Evolutionary conservation across 2,329 filamentous ascomycete genomes (phyloP).

Genomic region (Ophiosphaerella narmari): DNA sequence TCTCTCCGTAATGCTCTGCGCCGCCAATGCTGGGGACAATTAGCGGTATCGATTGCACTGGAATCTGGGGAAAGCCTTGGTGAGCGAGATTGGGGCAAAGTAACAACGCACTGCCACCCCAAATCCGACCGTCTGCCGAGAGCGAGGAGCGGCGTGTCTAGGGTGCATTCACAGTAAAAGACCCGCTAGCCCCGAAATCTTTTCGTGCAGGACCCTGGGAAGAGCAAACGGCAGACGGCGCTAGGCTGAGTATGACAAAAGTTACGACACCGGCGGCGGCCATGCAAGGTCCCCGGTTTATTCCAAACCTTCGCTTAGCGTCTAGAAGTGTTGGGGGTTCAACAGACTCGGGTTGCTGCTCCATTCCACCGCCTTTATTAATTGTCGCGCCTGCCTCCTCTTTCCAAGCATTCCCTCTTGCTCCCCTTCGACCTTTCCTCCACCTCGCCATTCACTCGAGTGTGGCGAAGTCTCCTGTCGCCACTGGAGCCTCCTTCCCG

Average conservation of each 20-base stretch:
- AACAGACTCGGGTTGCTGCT: slow-evolving; percentile 20
- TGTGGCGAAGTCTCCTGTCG: slow-evolving; percentile 26
- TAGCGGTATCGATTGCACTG: slow-evolving; percentile 20
- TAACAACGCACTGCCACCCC: slow-evolving; percentile 26
- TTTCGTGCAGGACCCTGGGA: slow-evolving; percentile 24
- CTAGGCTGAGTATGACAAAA: slow-evolving; percentile 24
- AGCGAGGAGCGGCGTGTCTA: slow-evolving; percentile 5
- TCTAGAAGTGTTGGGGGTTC: slow-evolving; percentile 30
- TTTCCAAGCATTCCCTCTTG: slow-evolving; percentile 16
- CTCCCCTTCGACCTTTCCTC: slow-evolving; percentile 16
- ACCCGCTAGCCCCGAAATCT: slow-evolving; percentile 30
- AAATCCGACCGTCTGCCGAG: slow-evolving; percentile 22
- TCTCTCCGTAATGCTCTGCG: slow-evolving; percentile 3
- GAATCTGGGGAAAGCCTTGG: slow-evolving; percentile 29
- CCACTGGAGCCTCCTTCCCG: slow-evolving; percentile 20
- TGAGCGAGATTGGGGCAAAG: slow-evolving; percentile 12
- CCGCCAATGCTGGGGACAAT: slow-evolving; percentile 5
- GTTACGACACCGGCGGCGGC: slow-evolving; percentile 20
- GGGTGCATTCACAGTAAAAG: background rate
- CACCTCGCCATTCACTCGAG: slow-evolving; percentile 23
- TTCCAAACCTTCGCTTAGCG: slow-evolving; percentile 28
- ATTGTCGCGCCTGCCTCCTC: slow-evolving; percentile 14
- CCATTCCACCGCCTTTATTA: slow-evolving; percentile 35
- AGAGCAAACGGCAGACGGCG: slow-evolving; percentile 26
- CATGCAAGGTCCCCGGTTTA: slow-evolving; percentile 40